These are phyloP conservation scores for Colletotrichum theobromicola DNA, from an alignment of 2,329 filamentous ascomycete genomes.

Conservation along the genomic window DNA sequence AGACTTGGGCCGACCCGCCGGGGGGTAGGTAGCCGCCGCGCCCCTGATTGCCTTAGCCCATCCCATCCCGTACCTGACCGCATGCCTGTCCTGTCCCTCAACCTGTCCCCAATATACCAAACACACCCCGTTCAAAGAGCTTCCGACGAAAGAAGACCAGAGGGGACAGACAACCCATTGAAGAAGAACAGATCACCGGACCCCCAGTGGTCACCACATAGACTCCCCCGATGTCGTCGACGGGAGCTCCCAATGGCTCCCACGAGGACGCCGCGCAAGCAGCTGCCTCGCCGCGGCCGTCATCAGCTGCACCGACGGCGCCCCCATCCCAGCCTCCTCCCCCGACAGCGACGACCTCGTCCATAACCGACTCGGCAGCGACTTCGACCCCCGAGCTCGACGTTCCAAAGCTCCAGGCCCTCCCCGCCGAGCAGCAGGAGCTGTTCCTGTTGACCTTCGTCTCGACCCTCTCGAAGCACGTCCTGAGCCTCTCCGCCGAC, in stretches of 20 bases:
- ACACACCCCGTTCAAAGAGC: not conserved
- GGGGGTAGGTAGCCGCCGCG: not conserved
- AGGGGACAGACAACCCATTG: not conserved
- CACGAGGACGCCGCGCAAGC: slow-evolving; percentile 30
- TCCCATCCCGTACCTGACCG: slow-evolving; percentile 6
- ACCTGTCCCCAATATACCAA: slow-evolving; percentile 10
- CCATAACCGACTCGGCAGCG: slow-evolving; percentile 44
- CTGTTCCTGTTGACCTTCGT: slow-evolving; percentile 91
- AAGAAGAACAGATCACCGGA: not conserved
- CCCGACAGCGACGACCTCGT: slow-evolving; percentile 30
- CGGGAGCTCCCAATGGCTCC: slow-evolving; percentile 39
- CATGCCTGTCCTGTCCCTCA: slow-evolving; percentile 6
- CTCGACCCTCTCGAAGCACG: slow-evolving; percentile 81
- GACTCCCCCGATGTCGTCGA: slow-evolving; percentile 38
- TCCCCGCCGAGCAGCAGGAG: slow-evolving; percentile 94
- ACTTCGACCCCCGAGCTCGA: slow-evolving; percentile 79
- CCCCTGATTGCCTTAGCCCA: slow-evolving; percentile 8
- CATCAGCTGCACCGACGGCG: slow-evolving; percentile 19
- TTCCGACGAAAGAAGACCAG: not conserved
- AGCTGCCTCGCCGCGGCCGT: slow-evolving; percentile 23
- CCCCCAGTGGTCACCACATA: not conserved
- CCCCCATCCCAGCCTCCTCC: slow-evolving; percentile 22
- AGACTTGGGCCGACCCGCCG: not conserved
- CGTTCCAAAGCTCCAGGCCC: slow-evolving; percentile 83
- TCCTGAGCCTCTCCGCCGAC: slow-evolving; percentile 74